Evolutionary conservation across 257 asterid species (phyloP).

Genomic region (Phtheirospermum japonicum): DNA sequence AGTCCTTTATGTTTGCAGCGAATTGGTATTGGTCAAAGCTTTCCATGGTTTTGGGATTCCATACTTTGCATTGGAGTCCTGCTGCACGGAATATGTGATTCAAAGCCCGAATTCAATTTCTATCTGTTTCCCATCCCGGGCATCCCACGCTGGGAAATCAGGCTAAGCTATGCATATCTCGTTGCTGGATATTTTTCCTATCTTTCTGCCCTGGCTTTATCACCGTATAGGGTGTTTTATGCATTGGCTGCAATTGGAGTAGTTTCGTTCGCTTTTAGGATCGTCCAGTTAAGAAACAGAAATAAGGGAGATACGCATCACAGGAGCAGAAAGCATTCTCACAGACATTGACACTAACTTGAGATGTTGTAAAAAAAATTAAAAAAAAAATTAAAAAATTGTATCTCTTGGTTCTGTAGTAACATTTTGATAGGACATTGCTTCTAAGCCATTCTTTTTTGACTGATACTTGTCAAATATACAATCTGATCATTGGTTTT

Average conservation of each 20-base stretch:
- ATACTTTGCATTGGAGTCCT: constrained; percentile 66
- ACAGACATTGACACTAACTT: constrained; percentile 53
- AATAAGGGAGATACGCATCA: constrained; percentile 53
- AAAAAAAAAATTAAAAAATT: too few species aligned
- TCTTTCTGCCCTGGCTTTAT: constrained; percentile 65
- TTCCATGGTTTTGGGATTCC: constrained; percentile 80
- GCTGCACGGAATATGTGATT: constrained; percentile 75
- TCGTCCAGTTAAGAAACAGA: constrained; percentile 55
- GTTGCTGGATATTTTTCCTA: constrained; percentile 69
- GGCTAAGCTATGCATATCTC: constrained; percentile 72
- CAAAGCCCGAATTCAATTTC: constrained; percentile 79
- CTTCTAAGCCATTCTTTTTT: constrained; percentile 17
- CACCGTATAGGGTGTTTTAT: constrained; percentile 70
- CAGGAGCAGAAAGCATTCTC: constrained; percentile 75
- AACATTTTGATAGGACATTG: constrained; percentile 18
- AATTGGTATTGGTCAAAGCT: constrained; percentile 54
- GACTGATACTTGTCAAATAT: constrained; percentile 8
- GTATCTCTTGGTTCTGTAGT: constrained; percentile 8
- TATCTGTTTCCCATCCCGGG: constrained; percentile 62
- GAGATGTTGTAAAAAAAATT: constrained; percentile 6
- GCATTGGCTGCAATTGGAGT: constrained; percentile 75
- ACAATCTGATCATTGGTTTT: constrained; percentile 15
- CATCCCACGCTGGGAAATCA: constrained; percentile 55
- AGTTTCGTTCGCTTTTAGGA: constrained; percentile 64
- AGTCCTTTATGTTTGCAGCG: constrained; percentile 52